Evolutionary conservation across 2,329 filamentous ascomycete species (phyloP), one percentile per base, ranked within the genome.

Genomic region (Pseudonectria foliicola): DNA sequence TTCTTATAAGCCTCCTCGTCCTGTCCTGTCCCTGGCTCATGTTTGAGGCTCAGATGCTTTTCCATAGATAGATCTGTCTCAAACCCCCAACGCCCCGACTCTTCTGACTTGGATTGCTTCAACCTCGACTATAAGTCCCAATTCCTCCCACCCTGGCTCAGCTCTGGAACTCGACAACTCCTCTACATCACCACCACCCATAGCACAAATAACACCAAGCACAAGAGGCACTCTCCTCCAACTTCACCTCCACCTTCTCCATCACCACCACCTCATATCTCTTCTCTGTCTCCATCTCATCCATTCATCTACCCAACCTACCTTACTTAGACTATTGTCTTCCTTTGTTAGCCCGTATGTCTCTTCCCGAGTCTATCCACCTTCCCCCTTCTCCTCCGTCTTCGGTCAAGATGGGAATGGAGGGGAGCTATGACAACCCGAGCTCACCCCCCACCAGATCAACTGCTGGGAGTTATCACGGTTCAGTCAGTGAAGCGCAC

Each of bases 1-100:
- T 43, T 52, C 52, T 53, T 55, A 56, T 56, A 56, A 56, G 52
- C 51, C 42, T 45, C 46, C 40, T 41, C 35, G 43, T 51, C 45
- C 42, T 45, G 43, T 51, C 45, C 42, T 45, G 45, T 53, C 53
- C 53, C 47, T 49, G 46, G 41, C 39, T 21, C 38, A 31, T 44
- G 37, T 49, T 53, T 49, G 48, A 48, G 50, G 50, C 50, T 53
- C 46, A 51, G 50, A 53, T 45, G 46, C 27, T 50, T 33, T 42
- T 39, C 49, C 49, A 53, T 53, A 52, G 47, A 51, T 52, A 52
- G 49, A 52, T 51, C 49, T 44, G 31, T 42, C 45, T 42, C 34
- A 37, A 45, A 43, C 40, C 40, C 32, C 46, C 44, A 42, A 49
- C 44, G 40, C 39, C 35, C 47, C 33, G 43, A 43, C 38, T 38